phyloP scores from a whole-genome alignment of 2,329 filamentous ascomycete genomes.

The Pestalotiopsis sp. region DNA sequence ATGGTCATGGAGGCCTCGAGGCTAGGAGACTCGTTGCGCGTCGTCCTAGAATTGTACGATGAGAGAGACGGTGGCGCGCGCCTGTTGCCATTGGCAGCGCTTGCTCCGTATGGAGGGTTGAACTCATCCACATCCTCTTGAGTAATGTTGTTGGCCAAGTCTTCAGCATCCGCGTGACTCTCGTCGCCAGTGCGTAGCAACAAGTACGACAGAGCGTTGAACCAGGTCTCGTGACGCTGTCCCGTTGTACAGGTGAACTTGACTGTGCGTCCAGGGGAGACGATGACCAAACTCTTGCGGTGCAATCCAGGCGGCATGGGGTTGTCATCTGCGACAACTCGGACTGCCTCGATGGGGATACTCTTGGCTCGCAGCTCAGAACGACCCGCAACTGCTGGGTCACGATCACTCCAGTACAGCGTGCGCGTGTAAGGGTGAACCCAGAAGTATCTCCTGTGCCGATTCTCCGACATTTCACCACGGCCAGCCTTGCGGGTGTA shows the following conservation, averaged over 20 bases:
- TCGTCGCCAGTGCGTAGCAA: slow-evolving; percentile 75
- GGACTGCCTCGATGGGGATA: slow-evolving; percentile 89
- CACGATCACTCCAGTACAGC: slow-evolving; percentile 92
- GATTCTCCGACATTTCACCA: slow-evolving; percentile 82
- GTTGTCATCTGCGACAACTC: slow-evolving; percentile 92
- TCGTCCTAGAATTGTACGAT: slow-evolving; percentile 78
- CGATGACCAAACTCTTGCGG: slow-evolving; percentile 87
- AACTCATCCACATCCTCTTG: slow-evolving; percentile 76
- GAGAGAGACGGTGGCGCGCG: slow-evolving; percentile 69
- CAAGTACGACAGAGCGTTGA: slow-evolving; percentile 93
- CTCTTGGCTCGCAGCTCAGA: slow-evolving; percentile 82
- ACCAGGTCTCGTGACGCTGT: slow-evolving; percentile 97
- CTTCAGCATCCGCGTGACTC: slow-evolving; percentile 64
- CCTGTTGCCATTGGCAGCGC: slow-evolving; percentile 46
- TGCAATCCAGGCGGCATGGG: slow-evolving; percentile 93
- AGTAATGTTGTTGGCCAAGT: slow-evolving; percentile 59
- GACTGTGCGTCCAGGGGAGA: slow-evolving; percentile 85
- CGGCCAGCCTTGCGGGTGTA: slow-evolving; percentile 96
- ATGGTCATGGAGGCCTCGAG: slow-evolving; percentile 52
- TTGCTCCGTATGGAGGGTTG: slow-evolving; percentile 64
- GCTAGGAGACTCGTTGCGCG: slow-evolving; percentile 66
- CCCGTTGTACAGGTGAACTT: slow-evolving; percentile 95
- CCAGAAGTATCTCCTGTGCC: slow-evolving; percentile 97
- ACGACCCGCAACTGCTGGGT: slow-evolving; percentile 80
- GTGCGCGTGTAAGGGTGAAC: slow-evolving; percentile 97